Percentiles rank a stretch among this genome's conserved stretches.
Conservation (phyloP, 352 stramenopile species). For the Pythium sukuiense region DNA sequence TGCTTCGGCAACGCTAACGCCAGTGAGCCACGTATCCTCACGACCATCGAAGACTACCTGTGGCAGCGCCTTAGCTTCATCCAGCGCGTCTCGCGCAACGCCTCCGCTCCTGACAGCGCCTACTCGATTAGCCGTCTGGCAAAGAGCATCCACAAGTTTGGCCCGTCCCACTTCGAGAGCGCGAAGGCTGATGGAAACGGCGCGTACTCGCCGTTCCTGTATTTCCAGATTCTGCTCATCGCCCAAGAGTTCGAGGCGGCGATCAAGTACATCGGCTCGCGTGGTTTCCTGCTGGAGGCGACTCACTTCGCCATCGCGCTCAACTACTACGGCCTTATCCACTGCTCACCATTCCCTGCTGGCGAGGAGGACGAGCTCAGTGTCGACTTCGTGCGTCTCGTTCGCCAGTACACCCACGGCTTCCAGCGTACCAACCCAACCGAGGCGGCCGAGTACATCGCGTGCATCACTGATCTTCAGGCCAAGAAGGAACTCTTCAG, state of each 20-base stretch:
- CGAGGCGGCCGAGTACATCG: conserved; percentile 82
- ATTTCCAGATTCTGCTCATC: conserved; percentile 80
- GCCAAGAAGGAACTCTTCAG: conserved; percentile 72
- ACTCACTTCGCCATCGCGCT: conserved; percentile 81
- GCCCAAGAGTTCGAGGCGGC: conserved; percentile 81
- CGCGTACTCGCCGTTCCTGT: conserved; percentile 65
- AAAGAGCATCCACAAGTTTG: conserved; percentile 78
- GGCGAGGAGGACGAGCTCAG: conserved; percentile 63
- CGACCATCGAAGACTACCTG: conserved; percentile 85
- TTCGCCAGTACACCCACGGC: conserved; percentile 83
- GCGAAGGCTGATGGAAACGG: conserved; percentile 33
- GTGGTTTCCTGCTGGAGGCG: conserved; percentile 75
- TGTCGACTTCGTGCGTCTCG: conserved; percentile 67
- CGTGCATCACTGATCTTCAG: conserved; percentile 58
- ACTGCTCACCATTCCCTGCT: conserved; percentile 52
- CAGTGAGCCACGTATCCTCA: conserved; percentile 70
- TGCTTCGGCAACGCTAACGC: conserved; percentile 78
- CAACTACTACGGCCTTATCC: conserved; percentile 74
- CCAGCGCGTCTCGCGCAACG: conserved; percentile 41
- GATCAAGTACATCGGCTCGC: conserved; percentile 77
- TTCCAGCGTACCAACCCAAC: conserved; percentile 79
- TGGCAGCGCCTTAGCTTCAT: conserved; percentile 86
- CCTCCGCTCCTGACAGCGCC: conserved; percentile 43
- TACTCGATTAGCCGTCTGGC: conserved; percentile 69
- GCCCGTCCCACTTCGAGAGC: conserved; percentile 67